A percentile compares a stretch with the other conserved stretches of the same genome.
Evolutionary conservation across 257 asterid genomes (phyloP).

Genomic region (Cordia subcordata): DNA sequence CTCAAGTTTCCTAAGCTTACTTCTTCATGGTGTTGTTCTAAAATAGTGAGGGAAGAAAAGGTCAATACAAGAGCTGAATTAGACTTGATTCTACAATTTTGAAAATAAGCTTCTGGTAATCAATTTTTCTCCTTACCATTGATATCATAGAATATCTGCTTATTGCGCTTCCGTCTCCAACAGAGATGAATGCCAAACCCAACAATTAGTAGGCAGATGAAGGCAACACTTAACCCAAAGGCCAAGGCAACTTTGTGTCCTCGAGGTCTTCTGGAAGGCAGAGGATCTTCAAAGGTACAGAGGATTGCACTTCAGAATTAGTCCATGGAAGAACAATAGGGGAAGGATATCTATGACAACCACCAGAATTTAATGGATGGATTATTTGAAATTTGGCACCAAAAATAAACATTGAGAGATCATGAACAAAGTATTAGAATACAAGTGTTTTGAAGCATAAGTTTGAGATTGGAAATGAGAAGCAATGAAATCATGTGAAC

Average conservation of each 20-base stretch:
- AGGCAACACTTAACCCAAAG: slow-evolving; percentile 78
- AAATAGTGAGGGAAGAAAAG: slow-evolving; percentile 1
- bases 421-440: too few relatives aligned
- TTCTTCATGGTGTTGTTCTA: slow-evolving; percentile 73
- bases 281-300: slow-evolving; percentile 28
- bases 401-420: too few relatives aligned
- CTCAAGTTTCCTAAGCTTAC: slow-evolving; percentile 77
- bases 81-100: too few relatives aligned
- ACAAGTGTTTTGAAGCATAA: too few relatives aligned
- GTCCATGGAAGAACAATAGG: not conserved
- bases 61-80: not conserved
- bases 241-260: slow-evolving; percentile 64
- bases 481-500: not conserved
- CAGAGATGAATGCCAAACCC: not conserved
- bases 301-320: not conserved
- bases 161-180: not conserved
- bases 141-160: slow-evolving; percentile 2
- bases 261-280: slow-evolving; percentile 30
- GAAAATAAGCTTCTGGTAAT: too few relatives aligned
- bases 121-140: slow-evolving; percentile 7
- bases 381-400: too few relatives aligned
- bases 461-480: not conserved
- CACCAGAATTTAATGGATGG: too few relatives aligned
- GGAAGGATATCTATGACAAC: too few relatives aligned
- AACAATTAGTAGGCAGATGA: not conserved